Evolutionary conservation across 192 early-diverging fungal genomes (phyloP), one percentile per base, ranked within the genome.

Genomic region (Rhizophagus clarus): DNA sequence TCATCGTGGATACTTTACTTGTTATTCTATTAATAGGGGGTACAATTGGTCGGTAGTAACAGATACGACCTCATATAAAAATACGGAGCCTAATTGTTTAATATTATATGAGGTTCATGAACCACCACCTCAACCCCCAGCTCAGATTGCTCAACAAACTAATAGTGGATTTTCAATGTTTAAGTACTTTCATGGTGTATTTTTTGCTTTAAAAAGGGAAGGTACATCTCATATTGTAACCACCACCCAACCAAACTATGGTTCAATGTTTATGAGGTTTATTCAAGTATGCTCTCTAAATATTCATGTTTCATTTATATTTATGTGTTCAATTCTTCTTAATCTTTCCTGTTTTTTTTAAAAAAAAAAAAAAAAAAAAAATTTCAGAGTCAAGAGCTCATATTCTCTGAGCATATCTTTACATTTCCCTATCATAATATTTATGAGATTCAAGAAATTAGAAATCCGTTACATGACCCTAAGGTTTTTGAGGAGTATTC

Each of bases 1-100:
- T 11, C 77, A 79, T 24, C 77, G 77, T 28, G 61, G 77, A 40
- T 79, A 79, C 61, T 79, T 79, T 69, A 71, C 77, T 61, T 79
- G 67, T 28, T 71, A 51, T 56, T 32, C 15, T 40, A 26, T n/a
- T 26, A 42, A 49, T 56, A 28, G 42, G 24, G 22, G 45, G 6
- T 37, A 56, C 31, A 72, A 42, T 40, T 56, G 37, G 60, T 67
- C 42, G 28, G 6, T 79, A 47, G 60, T 26, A 8, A 32, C 67
- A 2, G 71, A 72, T 24, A 49, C 47, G 5, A n/a, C 29, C 20
- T 0, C 37, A 5, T 61, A 61, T 60, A 67, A 62, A 61, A 71
- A 26, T 31, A 69, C 60, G 31, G 77, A 79, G 28, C 77, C 77
- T 29, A 62, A 71, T 31, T 17, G 49, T 49, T 71, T 79, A 31